A percentile compares a stretch with the other conserved stretches of the same genome.
Evolutionary conservation across 176 grass and related monocot genomes (phyloP).

Genomic region (Oryza officinalis): DNA sequence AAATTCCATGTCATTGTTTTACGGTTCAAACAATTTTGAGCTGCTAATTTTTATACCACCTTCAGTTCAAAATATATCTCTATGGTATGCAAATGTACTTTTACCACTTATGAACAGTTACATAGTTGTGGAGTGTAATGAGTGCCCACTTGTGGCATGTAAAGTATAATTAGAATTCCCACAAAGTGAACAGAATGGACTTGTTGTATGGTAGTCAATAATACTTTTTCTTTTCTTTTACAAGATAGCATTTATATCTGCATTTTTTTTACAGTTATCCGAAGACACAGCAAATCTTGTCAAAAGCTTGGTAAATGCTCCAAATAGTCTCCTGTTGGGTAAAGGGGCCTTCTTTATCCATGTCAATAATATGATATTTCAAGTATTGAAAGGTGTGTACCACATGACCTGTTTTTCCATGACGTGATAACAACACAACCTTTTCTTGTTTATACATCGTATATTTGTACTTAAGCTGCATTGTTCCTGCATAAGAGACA

Average conservation of each 20-base stretch:
- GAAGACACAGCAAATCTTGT: conserved; percentile 64
- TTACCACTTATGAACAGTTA: not conserved
- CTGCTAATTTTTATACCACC: not conserved
- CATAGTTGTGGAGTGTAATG: not conserved
- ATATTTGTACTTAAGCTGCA: not conserved
- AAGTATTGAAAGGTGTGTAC: conserved; percentile 82
- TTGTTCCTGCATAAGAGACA: not conserved
- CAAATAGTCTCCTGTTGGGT: conserved; percentile 76
- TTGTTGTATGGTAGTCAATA: not conserved
- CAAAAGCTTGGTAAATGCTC: conserved; percentile 76
- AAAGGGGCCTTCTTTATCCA: conserved; percentile 89
- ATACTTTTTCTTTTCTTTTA: not conserved
- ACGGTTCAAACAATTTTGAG: not conserved
- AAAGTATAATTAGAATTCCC: too few species aligned
- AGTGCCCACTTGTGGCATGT: not conserved
- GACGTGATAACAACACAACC: not conserved
- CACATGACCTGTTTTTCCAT: conserved; percentile 22
- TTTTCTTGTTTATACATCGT: conserved; percentile 13
- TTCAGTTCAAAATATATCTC: conserved; percentile 8
- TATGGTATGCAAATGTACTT: not conserved
- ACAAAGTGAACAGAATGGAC: not conserved
- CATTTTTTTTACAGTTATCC: conserved; percentile 63
- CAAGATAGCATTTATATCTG: not conserved
- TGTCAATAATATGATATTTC: conserved; percentile 73
- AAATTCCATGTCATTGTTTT: conserved; percentile 1